phyloP scores from a whole-genome alignment of 805 yeast genomes.

The Lachancea quebecensis region DNA sequence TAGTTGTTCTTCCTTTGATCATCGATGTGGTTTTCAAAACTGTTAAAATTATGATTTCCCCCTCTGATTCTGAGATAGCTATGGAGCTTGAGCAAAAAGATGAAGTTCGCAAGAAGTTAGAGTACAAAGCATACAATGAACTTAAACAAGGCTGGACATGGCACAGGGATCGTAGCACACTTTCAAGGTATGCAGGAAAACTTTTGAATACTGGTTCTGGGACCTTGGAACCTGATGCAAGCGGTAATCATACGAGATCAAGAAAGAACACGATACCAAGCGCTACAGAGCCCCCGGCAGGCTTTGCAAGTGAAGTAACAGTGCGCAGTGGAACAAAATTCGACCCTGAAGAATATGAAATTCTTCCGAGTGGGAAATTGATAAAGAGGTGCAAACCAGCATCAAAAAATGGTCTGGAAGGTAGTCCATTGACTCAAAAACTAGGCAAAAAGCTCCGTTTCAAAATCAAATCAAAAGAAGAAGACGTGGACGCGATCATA shows the following conservation, averaged over 20 bases:
- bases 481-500: conserved; percentile 49
- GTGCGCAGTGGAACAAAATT: conserved; percentile 12
- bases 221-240: conserved; percentile 4
- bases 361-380: conserved; percentile 69
- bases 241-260: conserved; percentile 7
- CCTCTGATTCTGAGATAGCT: conserved; percentile 74
- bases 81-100: conserved; percentile 68
- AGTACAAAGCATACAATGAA: conserved; percentile 63
- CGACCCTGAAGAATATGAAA: conserved; percentile 39
- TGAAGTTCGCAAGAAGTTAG: conserved; percentile 61
- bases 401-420: conserved; percentile 11
- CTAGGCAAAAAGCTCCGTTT: conserved; percentile 35
- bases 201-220: conserved; percentile 5
- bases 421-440: conserved; percentile 8
- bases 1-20: conserved; percentile 51
- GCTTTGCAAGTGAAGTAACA: conserved; percentile 34
- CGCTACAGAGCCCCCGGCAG: conserved; percentile 45
- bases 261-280: conserved; percentile 21
- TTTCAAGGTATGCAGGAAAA: conserved; percentile 24
- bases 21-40: conserved; percentile 62
- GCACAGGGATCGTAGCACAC: conserved; percentile 40
- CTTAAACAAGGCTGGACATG: conserved; percentile 75
- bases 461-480: conserved; percentile 23
- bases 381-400: conserved; percentile 36
- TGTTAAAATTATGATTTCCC: conserved; percentile 46